A percentile compares a stretch with the other conserved stretches of the same genome.
Evolutionary conservation across 164 flowering plant species (phyloP).

Genomic region (Magnolia sinica): DNA sequence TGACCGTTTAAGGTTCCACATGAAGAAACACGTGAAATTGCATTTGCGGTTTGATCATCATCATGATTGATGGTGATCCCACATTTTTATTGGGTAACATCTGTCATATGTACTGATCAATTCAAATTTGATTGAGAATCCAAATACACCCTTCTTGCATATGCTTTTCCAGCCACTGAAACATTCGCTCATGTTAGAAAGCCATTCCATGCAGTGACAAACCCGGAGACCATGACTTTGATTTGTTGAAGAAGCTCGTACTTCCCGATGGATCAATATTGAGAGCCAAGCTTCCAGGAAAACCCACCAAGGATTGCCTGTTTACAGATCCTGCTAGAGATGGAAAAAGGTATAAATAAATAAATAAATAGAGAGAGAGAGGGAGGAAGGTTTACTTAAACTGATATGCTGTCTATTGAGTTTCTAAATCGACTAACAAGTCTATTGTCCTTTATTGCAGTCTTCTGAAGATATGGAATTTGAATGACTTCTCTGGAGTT

Average conservation of each 20-base stretch:
- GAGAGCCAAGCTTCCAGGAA: constrained; percentile 80
- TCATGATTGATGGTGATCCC: too few relatives aligned
- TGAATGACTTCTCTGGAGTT: constrained; percentile 69
- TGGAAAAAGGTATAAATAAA: constrained; percentile 64
- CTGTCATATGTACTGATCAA: too few relatives aligned
- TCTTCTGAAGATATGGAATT: constrained; percentile 78
- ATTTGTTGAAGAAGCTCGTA: constrained; percentile 68
- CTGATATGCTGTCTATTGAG: not conserved
- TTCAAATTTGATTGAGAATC: too few relatives aligned
- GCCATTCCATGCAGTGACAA: constrained; percentile 54
- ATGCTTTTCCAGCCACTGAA: not conserved
- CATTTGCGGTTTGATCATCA: too few relatives aligned
- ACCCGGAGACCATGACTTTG: constrained; percentile 75
- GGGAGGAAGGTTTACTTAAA: not conserved
- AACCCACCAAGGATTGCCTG: constrained; percentile 78
- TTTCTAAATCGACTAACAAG: not conserved
- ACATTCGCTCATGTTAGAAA: not conserved
- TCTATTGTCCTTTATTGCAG: constrained; percentile 28
- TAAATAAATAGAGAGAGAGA: not conserved
- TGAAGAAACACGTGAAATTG: too few relatives aligned
- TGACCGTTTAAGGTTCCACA: too few relatives aligned
- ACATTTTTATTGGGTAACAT: too few relatives aligned
- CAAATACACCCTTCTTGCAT: too few relatives aligned
- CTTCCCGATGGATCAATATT: constrained; percentile 79
- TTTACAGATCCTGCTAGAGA: constrained; percentile 86